A percentile compares a stretch with the other conserved stretches of the same genome.
Conservation (phyloP, 2,329 filamentous ascomycete genomes). For the Trichoderma brevicompactum region DNA sequence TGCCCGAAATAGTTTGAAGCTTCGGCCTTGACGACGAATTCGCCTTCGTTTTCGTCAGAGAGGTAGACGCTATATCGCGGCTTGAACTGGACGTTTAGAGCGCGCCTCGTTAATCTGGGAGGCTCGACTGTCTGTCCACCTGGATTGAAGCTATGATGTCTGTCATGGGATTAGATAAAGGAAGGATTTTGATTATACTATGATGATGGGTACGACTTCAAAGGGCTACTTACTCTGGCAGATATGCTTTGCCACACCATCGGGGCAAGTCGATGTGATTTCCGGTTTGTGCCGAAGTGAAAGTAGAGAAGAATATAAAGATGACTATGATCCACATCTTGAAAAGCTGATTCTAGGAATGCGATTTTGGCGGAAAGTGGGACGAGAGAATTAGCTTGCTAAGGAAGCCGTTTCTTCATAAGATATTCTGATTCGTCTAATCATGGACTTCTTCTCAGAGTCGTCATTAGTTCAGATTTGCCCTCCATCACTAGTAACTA, state of each 20-base stretch:
- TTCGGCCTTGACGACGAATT: conserved; percentile 50
- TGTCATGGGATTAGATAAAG: conserved; percentile 24
- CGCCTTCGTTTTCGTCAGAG: conserved; percentile 45
- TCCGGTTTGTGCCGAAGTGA: conserved; percentile 38
- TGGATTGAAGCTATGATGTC: conserved; percentile 49
- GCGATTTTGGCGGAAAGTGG: no score
- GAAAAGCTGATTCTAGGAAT: not conserved
- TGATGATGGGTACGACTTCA: no score
- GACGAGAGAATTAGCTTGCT: no score
- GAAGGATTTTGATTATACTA: no score
- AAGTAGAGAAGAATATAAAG: not conserved
- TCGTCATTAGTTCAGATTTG: no score
- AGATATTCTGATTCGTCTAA: no score
- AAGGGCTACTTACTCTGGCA: conserved; percentile 42
- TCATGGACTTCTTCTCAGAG: no score
- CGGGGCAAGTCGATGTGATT: conserved; percentile 49
- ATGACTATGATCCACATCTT: not conserved
- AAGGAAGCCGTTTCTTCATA: no score
- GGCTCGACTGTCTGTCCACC: conserved; percentile 50
- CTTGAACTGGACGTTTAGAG: conserved; percentile 50
- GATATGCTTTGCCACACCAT: conserved; percentile 55
- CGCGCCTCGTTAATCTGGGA: conserved; percentile 38
- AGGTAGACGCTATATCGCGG: conserved; percentile 54
- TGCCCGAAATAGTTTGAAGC: conserved; percentile 48
- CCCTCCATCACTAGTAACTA: no score